Base-by-base conservation (phyloP, 2,329 filamentous ascomycete species). In the Xylariaceae sp. region DNA sequence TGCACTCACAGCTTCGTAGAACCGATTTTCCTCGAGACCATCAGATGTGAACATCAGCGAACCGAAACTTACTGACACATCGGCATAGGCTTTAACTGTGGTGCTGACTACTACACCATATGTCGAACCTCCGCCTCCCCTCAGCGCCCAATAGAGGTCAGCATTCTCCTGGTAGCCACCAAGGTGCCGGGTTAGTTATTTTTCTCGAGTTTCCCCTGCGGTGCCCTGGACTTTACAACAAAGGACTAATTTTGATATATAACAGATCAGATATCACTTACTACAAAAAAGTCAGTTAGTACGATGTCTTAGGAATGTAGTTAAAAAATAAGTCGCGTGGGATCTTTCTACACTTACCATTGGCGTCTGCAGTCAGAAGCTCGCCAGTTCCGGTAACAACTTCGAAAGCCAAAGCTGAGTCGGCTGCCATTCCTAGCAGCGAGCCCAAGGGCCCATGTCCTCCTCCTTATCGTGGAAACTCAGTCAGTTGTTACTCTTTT, bases 111-210 rank as follows among this genome's bases (percentile, higher is more conserved):
- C 79, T 2, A 85, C 71, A 2, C 73, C 83, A 56, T 77, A 86
- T 34, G 74, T 84, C 12, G 81, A 80, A 9, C 74, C 77, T 2
- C 83, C 82, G 0, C 83, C 81, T 7, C 82, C 82, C 45, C 72
- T 72, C 1, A 85, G 66, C 1, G 83, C 84, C 83, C 82, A 88
- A 69, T 81, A 86, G 1, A 87, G 70, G 48, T 86, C 83, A 0
- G 69, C 53, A 58, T 86, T 79, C 42, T 76, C 54, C 0, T n/a
- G n/a, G n/a, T n/a, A n/a, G n/a, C n/a, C n/a, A n/a, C n/a, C n/a
- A n/a, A n/a, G n/a, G n/a, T n/a, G n/a, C n/a, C n/a, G n/a, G n/a
- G n/a, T n/a, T n/a, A n/a, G n/a, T n/a, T n/a, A n/a, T n/a, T n/a
- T n/a, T n/a, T n/a, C n/a, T n/a, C n/a, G n/a, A n/a, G n/a, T n/a